Evolutionary conservation across 148 eudicot genomes (phyloP), one percentile per base, ranked within the genome.

Genomic region (Linanthus parryae): DNA sequence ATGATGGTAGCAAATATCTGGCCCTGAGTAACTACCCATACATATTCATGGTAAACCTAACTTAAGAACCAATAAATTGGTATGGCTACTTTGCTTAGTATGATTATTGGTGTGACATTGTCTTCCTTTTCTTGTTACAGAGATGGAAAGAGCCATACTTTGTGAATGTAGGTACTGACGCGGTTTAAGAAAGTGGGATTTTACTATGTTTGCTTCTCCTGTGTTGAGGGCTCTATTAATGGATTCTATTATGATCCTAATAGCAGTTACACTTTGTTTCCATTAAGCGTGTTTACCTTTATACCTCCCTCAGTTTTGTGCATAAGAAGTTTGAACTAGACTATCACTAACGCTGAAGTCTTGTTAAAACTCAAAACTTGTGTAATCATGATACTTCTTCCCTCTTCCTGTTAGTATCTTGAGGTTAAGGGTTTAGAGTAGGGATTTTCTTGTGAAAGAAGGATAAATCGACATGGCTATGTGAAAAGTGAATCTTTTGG

Each of bases 61-160:
- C n/a, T n/a, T n/a, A n/a, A n/a, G n/a, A n/a, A n/a, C n/a, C n/a
- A n/a, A n/a, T n/a, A n/a, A n/a, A n/a, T n/a, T n/a, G n/a, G n/a
- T n/a, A n/a, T n/a, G n/a, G n/a, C n/a, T n/a, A n/a, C n/a, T n/a
- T n/a, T n/a, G n/a, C n/a, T n/a, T n/a, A n/a, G n/a, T n/a, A n/a
- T n/a, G n/a, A n/a, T n/a, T n/a, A n/a, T n/a, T n/a, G n/a, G n/a
- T n/a, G n/a, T n/a, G n/a, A n/a, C n/a, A n/a, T n/a, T n/a, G n/a
- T n/a, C n/a, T n/a, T n/a, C n/a, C n/a, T n/a, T n/a, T 42, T 64
- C 36, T 0, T 40, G 52, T 14, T 67, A 70, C 82, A 91, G 98
- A 86, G 95, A 78, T 91, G 98, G 95, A 91, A 91, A 71, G 98
- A 91, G 66, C 98, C 81, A 44, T 73, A 86, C 66, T 91, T 91